Evolutionary conservation across 2,329 filamentous ascomycete genomes (phyloP).

Genomic region (Elsinoe arachidis): DNA sequence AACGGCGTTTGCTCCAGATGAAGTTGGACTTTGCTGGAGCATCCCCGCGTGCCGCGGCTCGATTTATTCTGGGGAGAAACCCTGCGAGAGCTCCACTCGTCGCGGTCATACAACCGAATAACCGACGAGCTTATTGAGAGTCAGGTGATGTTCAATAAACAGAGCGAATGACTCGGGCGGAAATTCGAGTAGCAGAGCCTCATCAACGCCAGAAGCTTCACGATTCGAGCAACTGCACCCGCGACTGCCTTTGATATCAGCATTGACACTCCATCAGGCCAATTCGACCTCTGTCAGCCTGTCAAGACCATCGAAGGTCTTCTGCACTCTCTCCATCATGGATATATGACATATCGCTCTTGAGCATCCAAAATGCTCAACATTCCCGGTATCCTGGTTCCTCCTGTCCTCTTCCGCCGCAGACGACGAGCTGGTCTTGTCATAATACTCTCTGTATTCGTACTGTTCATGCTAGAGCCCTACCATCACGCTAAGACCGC

Average conservation of each 20-base stretch:
- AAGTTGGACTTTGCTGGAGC: too few relatives aligned
- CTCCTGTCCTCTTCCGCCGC: not conserved
- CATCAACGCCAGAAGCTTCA: not conserved
- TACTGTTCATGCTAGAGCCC: not conserved
- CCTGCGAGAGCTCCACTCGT: not conserved
- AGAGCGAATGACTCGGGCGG: not conserved
- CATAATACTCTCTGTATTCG: not conserved
- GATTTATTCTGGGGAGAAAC: not conserved
- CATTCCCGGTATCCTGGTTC: not conserved
- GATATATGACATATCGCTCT: not conserved
- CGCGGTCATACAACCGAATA: not conserved
- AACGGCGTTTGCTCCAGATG: not conserved
- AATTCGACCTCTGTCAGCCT: not conserved
- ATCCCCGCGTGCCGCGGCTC: conserved; percentile 8
- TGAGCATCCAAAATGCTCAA: not conserved
- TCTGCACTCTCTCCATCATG: not conserved
- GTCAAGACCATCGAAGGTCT: too few relatives aligned
- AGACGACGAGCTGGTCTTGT: conserved; percentile 3
- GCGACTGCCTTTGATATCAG: too few relatives aligned
- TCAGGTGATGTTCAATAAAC: not conserved
- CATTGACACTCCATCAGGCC: not conserved
- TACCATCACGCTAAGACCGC: conserved; percentile 7
- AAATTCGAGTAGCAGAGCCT: not conserved
- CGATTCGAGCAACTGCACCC: too few relatives aligned
- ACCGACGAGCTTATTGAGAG: not conserved